Evolutionary conservation across 2,329 filamentous ascomycete species (phyloP).

Genomic region (Amauroascus niger): DNA sequence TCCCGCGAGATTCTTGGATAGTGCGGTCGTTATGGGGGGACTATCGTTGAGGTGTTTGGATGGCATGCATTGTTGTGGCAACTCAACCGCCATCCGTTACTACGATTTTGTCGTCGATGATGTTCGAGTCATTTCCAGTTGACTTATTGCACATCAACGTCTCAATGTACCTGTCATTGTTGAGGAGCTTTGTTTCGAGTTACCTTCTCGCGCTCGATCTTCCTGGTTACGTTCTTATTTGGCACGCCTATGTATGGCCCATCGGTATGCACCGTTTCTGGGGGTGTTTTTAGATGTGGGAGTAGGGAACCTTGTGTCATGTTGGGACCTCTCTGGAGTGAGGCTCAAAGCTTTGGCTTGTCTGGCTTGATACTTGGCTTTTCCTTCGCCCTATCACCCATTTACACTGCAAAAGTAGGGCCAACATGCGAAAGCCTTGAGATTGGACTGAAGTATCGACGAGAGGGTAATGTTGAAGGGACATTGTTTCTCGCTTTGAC

Average conservation of each 20-base stretch:
- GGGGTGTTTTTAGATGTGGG: slow-evolving; percentile 9
- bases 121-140: background rate
- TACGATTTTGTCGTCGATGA: background rate
- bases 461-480: background rate
- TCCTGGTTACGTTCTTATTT: background rate
- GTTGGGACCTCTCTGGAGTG: slow-evolving; percentile 80
- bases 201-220: background rate
- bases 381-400: slow-evolving; percentile 13
- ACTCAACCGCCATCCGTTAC: background rate
- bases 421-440: background rate
- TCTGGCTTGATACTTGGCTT: slow-evolving; percentile 45
- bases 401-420: background rate
- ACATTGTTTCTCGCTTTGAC: slow-evolving; percentile 15
- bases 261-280: background rate
- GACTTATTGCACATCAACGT: background rate
- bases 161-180: slow-evolving; percentile 3
- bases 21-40: background rate
- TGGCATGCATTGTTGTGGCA: background rate
- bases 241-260: background rate
- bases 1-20: background rate
- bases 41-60: background rate
- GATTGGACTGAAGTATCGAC: slow-evolving; percentile 19
- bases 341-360: slow-evolving; percentile 92
- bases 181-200: background rate
- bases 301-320: slow-evolving; percentile 25